Conservation (phyloP, 495 filamentous ascomycete genomes). For the Penicillium subrubescens region DNA sequence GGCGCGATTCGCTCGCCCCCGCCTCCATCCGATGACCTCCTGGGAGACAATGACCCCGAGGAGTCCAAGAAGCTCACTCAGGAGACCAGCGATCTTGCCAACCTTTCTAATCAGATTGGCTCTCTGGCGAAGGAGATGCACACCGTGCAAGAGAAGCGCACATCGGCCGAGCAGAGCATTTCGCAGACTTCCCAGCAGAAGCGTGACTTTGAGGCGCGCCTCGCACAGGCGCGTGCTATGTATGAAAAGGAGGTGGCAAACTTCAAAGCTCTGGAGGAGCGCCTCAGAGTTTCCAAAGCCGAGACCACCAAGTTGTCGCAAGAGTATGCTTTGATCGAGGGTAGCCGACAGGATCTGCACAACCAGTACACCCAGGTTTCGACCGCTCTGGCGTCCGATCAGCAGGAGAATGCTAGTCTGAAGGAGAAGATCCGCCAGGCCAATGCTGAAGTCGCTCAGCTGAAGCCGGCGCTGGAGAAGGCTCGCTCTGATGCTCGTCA, state of each 20-base stretch:
- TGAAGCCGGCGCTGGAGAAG: constrained; percentile 90
- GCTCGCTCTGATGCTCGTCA: constrained; percentile 85
- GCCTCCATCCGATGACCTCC: constrained; percentile 79
- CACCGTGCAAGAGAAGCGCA: constrained; percentile 79
- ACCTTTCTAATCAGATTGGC: constrained; percentile 92
- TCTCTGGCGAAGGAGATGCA: constrained; percentile 91
- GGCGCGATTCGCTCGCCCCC: constrained; percentile 48
- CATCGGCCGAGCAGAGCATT: constrained; percentile 74
- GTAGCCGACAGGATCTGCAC: constrained; percentile 78
- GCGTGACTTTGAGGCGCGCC: constrained; percentile 83
- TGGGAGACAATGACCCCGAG: constrained; percentile 91
- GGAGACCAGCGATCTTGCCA: constrained; percentile 92
- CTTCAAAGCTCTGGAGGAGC: constrained; percentile 81
- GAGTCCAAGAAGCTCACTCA: constrained; percentile 81
- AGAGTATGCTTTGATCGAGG: constrained; percentile 81
- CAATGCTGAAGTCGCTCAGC: constrained; percentile 76
- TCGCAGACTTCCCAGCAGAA: constrained; percentile 81
- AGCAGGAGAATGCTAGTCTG: constrained; percentile 80
- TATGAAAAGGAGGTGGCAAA: constrained; percentile 93
- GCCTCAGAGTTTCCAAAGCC: constrained; percentile 69
- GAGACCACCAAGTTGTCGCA: constrained; percentile 81
- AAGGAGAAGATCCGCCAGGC: constrained; percentile 84
- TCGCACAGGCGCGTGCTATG: constrained; percentile 78
- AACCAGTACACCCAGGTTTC: constrained; percentile 77
- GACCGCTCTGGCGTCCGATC: constrained; percentile 77